These are phyloP conservation scores for Torrubiella hemipterigena DNA, from an alignment of 2,329 filamentous ascomycete genomes.

Conservation along the genomic window DNA sequence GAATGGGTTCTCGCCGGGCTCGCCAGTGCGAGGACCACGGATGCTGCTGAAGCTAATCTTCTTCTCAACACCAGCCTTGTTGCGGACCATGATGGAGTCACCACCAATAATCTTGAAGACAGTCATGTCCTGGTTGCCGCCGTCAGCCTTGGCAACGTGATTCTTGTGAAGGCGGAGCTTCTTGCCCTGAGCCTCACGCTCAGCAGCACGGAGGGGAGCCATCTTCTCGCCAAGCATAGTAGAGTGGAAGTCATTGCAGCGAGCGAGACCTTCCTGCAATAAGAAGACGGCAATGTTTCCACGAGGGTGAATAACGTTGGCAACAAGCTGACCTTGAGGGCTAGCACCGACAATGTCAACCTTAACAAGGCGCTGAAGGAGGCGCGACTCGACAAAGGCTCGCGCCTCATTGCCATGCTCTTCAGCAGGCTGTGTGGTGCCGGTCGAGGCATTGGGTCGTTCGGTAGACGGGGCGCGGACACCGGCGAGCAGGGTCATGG, in stretches of 20 bases:
- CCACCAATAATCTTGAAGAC: conserved; percentile 80
- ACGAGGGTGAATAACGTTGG: conserved; percentile 72
- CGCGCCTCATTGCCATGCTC: conserved; percentile 83
- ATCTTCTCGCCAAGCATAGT: conserved; percentile 84
- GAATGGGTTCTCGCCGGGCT: conserved; percentile 80
- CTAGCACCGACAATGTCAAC: conserved; percentile 77
- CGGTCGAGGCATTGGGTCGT: conserved; percentile 65
- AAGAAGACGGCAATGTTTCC: conserved; percentile 91
- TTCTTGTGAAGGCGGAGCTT: conserved; percentile 73
- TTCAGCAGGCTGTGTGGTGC: conserved; percentile 73
- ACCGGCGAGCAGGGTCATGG: conserved; percentile 79
- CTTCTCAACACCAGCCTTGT: conserved; percentile 76
- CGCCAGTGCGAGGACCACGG: conserved; percentile 79
- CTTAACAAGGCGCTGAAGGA: conserved; percentile 78
- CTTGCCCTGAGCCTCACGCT: conserved; percentile 69
- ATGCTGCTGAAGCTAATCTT: conserved; percentile 87
- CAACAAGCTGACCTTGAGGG: conserved; percentile 85
- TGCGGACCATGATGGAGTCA: conserved; percentile 78
- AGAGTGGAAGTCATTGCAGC: conserved; percentile 93
- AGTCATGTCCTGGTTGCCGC: conserved; percentile 62
- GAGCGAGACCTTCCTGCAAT: conserved; percentile 76
- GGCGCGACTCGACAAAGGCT: conserved; percentile 70
- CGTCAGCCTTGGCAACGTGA: conserved; percentile 58
- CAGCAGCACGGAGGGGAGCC: conserved; percentile 71
- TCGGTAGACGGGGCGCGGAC: conserved; percentile 85